Evolutionary conservation across 202 grass and related monocot species (phyloP), one percentile per base, ranked within the genome.

Genomic region (Eragrostis tef): DNA sequence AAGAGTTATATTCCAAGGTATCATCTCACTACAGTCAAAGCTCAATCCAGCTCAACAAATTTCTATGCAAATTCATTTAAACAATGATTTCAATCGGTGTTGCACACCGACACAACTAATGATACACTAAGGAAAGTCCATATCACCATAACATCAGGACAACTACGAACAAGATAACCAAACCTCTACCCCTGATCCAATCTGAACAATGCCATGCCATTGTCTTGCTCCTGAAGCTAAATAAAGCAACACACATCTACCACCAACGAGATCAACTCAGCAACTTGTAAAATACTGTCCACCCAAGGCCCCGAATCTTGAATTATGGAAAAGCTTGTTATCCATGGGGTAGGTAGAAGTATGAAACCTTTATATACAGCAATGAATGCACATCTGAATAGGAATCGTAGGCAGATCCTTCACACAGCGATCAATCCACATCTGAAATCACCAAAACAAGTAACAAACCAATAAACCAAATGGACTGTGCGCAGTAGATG

Each of bases 361-460:
- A 39, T 39, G 34, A 39, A 39, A 39, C 34, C 34, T 39, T 39
- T 39, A 39, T 39, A 39, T 5, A 39, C 34, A 39, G 34, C 34
- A 39, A 39, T 39, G 4, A 39, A 39, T 39, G 4, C 34, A 5
- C 34, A 39, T 39, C 34, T 39, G 34, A 39, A 5, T 39, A 39
- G 34, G 34, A 5, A 5, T 39, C 4, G 34, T 3, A 39, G 34
- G 34, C 4, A 25, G 21, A 59, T 59, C 9, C 10, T 10, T 46
- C 44, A 46, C 44, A 46, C n/a, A 75, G 3, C 53, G n/a, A 74
- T 68, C 13, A 13, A 62, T 24, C 52, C 24, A 61, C 21, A 73
- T 71, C 53, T 46, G 54, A 70, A 64, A 82, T 51, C 53, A 53
- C 71, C 39, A 43, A n/a, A 24, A 26, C 21, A 65, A 47, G 11